phyloP scores from a whole-genome alignment of 169 alveolate genomes.

The Plasmodium adleri region DNA sequence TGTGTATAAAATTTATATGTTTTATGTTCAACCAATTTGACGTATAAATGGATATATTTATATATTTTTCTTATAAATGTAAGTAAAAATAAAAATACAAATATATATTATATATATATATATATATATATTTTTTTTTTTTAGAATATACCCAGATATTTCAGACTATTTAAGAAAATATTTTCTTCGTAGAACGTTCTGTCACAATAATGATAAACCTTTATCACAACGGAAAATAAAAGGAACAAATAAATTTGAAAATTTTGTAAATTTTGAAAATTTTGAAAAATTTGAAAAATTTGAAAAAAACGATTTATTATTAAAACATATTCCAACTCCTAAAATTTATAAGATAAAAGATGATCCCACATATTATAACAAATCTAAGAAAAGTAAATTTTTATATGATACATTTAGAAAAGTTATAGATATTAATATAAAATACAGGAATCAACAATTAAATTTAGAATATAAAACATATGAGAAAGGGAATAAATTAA shows the following conservation, averaged over 20 bases:
- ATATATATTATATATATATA: not conserved
- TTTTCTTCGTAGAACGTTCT: not conserved
- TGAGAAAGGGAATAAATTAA: constrained; percentile 61
- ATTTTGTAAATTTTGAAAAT: too few species aligned
- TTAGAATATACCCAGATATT: constrained; percentile 59
- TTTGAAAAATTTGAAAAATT: not conserved
- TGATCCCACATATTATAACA: constrained; percentile 21
- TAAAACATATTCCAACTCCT: constrained; percentile 52
- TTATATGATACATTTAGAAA: constrained; percentile 27
- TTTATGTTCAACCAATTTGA: not conserved
- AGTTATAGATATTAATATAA: constrained; percentile 36
- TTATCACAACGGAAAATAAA: not conserved
- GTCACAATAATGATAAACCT: not conserved
- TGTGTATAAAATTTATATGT: not conserved
- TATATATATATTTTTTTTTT: not conserved
- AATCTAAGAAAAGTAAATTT: constrained; percentile 22
- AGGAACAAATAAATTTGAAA: not conserved
- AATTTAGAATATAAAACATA: constrained; percentile 75
- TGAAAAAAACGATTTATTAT: constrained; percentile 1
- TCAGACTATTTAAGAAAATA: constrained; percentile 18
- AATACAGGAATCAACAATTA: constrained; percentile 73
- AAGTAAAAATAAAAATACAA: not conserved
- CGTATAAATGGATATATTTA: not conserved
- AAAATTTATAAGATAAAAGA: constrained; percentile 37
- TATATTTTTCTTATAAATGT: not conserved